Evolutionary conservation across 805 yeast species (phyloP).

Genomic region (Nematodospora valgi): DNA sequence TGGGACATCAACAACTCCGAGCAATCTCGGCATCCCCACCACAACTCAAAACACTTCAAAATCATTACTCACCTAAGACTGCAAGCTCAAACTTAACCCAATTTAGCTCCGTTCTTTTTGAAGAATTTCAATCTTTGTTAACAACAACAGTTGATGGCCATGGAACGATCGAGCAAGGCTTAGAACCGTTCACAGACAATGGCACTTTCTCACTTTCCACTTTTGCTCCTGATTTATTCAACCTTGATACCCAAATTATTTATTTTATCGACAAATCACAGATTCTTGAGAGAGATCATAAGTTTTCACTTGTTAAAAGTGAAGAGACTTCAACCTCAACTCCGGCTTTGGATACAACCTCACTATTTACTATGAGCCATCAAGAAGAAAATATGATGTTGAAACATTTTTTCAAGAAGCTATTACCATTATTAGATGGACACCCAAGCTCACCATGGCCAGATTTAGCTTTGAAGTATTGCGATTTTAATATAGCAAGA

Average conservation of each 20-base stretch:
- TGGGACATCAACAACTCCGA: neutral
- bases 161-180: neutral
- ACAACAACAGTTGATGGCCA: slow-evolving; percentile 1
- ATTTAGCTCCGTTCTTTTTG: slow-evolving; percentile 22
- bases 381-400: slow-evolving; percentile 53
- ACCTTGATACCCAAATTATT: slow-evolving; percentile 7
- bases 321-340: neutral
- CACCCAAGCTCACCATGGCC: slow-evolving; percentile 65
- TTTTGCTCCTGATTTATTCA: neutral
- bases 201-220: neutral
- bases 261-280: slow-evolving; percentile 6
- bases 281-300: neutral
- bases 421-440: slow-evolving; percentile 52
- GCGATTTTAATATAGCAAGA: slow-evolving; percentile 55
- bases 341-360: neutral
- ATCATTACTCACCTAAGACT: neutral
- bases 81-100: slow-evolving; percentile 18
- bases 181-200: neutral
- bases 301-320: neutral
- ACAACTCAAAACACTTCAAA: neutral
- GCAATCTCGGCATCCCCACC: neutral
- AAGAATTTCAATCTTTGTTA: slow-evolving; percentile 22
- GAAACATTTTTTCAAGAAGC: slow-evolving; percentile 52
- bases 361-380: slow-evolving; percentile 24
- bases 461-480: slow-evolving; percentile 51